Base-by-base conservation (phyloP, 2,329 filamentous ascomycete genomes). In the Colletotrichum sp. region DNA sequence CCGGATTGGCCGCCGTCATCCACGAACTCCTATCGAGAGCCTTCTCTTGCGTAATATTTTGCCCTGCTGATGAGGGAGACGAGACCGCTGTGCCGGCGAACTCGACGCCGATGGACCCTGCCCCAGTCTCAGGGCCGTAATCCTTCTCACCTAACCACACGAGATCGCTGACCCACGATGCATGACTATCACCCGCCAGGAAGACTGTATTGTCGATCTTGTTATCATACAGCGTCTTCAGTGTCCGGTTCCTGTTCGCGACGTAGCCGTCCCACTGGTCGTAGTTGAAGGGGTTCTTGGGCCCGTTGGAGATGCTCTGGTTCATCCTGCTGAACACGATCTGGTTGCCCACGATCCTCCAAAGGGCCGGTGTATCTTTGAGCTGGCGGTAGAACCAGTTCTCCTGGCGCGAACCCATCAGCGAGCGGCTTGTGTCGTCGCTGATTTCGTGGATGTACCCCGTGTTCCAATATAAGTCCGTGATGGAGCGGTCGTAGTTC, bases 381-480 rank as follows among this genome's bases (percentile, higher is more conserved):
- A 95, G 85, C 61, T 88, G 85, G 63, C 88, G 87, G 81, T 94
- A 94, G 84, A 95, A 93, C 94, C 94, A 96, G 79, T 91, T 90
- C 83, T 96, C 94, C 81, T 96, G 94, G 12, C 90, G 89, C 2
- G 89, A 86, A 3, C 94, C 94, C 93, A 96, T 95, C 77, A 96
- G 85, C 0, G 90, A 90, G 7, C 94, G 90, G 9, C 91, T 89
- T 2, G 92, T 91, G 72, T 95, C 93, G 78, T 95, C 90, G 21
- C 90, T 80, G 74, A 95, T 93, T 3, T 85, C 79, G 74, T 91
- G 86, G 57, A 93, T 85, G 80, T 94, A 94, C 39, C 90, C 86
- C 1, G 88, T 89, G 80, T 94, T 94, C 88, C 89, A 91, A 77
- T 76, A 90, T 74, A 88, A 76, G 78, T 88, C 86, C 10, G 36